Percentiles rank a stretch among this genome's conserved stretches.
Conservation (phyloP, 257 asterid genomes). For the Ehretia macrophylla region DNA sequence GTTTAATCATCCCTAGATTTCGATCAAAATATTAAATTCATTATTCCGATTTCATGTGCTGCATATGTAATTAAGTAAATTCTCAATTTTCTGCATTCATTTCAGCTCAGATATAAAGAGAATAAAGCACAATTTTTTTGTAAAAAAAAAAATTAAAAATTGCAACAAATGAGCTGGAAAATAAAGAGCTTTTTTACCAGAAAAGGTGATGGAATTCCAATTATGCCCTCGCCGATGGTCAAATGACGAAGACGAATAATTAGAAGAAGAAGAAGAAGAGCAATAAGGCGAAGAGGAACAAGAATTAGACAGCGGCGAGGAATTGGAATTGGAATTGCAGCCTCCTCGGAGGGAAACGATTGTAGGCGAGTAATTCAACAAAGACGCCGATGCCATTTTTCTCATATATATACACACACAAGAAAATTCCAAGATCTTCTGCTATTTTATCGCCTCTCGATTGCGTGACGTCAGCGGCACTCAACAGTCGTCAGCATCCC, state of each 20-base stretch:
- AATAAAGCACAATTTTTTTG: background rate
- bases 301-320: conserved; percentile 34
- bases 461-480: background rate
- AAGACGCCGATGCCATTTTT: background rate
- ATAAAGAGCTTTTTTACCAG: conserved; percentile 34
- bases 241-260: conserved; percentile 26
- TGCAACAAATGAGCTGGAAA: background rate
- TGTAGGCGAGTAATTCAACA: background rate
- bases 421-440: background rate
- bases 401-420: too few relatives aligned
- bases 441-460: background rate
- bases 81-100: background rate
- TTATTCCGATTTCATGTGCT: background rate
- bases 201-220: conserved; percentile 32
- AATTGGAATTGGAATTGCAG: background rate
- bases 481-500: background rate
- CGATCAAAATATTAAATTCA: background rate
- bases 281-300: conserved; percentile 38
- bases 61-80: background rate
- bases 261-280: conserved; percentile 38
- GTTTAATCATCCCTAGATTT: too few relatives aligned
- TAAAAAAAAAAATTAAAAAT: background rate
- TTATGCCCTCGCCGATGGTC: conserved; percentile 18
- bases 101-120: background rate
- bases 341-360: background rate